These are phyloP conservation scores for Wallacemonas sp. DNA, from an alignment of 208 protist genomes.

Conservation along the genomic window DNA sequence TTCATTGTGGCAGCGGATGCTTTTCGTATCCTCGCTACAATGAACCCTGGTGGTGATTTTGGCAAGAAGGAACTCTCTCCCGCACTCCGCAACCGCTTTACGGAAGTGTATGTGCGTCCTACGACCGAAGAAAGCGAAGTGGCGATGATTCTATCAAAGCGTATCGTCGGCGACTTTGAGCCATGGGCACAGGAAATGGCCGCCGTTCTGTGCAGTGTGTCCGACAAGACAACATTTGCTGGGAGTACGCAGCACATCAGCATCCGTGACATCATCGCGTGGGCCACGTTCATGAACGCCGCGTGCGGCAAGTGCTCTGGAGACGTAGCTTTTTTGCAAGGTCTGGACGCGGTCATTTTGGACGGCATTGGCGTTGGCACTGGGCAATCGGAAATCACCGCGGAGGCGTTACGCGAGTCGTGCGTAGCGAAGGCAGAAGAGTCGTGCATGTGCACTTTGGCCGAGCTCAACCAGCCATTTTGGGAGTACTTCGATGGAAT, in stretches of 20 bases:
- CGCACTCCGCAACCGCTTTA: constrained; percentile 99
- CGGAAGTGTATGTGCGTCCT: constrained; percentile 98
- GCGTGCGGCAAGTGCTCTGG: constrained; percentile 57
- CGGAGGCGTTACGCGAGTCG: constrained; percentile 6
- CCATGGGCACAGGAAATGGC: constrained; percentile 80
- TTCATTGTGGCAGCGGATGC: constrained; percentile 75
- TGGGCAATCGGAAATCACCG: constrained; percentile 58
- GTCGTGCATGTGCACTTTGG: constrained; percentile 5
- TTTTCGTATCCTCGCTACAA: constrained; percentile 99
- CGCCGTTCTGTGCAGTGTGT: constrained; percentile 60
- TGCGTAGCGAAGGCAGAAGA: constrained; percentile 18
- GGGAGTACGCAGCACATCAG: constrained; percentile 80
- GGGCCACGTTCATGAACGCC: constrained; percentile 95
- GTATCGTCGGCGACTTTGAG: constrained; percentile 45
- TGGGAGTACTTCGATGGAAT: constrained; percentile 79
- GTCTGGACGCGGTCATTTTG: constrained; percentile 94
- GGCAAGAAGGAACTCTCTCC: constrained; percentile 99
- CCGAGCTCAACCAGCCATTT: constrained; percentile 38
- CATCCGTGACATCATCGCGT: constrained; percentile 96
- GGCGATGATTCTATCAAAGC: constrained; percentile 88
- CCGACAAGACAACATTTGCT: constrained; percentile 28
- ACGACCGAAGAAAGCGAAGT: constrained; percentile 92
- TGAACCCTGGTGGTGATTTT: constrained; percentile 99
- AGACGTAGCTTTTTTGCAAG: constrained; percentile 92
- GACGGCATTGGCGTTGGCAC: constrained; percentile 94